phyloP scores from a whole-genome alignment of 2,329 filamentous ascomycete species.

The Berkeleyomyces basicola region DNA sequence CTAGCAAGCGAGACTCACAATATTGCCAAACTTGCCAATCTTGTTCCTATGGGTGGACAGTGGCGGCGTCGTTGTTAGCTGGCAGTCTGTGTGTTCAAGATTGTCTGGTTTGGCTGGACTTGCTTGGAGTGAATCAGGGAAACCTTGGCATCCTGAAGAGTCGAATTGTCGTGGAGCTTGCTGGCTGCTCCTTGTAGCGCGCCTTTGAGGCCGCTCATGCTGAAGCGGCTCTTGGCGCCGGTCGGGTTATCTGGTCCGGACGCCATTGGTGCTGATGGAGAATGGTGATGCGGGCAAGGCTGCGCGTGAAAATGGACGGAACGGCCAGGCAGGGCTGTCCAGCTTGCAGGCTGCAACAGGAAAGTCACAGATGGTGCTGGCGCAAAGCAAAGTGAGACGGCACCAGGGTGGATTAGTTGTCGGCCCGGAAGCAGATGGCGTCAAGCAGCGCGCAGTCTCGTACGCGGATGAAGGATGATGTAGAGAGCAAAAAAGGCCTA shows the following conservation, averaged over 20 bases:
- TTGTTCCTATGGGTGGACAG: slow-evolving; percentile 25
- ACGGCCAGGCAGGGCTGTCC: too few relatives aligned
- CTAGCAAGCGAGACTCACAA: slow-evolving; percentile 27
- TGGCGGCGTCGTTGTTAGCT: not conserved
- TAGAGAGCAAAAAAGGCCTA: not conserved
- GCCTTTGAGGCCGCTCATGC: slow-evolving; percentile 10
- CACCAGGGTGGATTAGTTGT: not conserved
- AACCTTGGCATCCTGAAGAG: slow-evolving; percentile 26
- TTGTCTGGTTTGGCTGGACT: slow-evolving; percentile 11
- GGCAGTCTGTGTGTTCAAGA: not conserved
- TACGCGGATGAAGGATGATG: not conserved
- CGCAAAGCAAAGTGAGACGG: not conserved
- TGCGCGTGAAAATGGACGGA: too few relatives aligned
- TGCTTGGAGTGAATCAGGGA: slow-evolving; percentile 43
- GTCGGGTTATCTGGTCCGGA: slow-evolving; percentile 1
- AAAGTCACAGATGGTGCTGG: not conserved
- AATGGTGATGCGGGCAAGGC: too few relatives aligned
- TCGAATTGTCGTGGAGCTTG: slow-evolving; percentile 8
- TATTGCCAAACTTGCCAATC: slow-evolving; percentile 45
- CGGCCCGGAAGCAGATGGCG: not conserved
- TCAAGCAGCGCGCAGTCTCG: not conserved
- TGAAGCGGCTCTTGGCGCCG: slow-evolving; percentile 7
- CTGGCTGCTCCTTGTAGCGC: slow-evolving; percentile 6
- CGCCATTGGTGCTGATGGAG: not conserved
- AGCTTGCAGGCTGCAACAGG: too few relatives aligned